Evolutionary conservation across 495 filamentous ascomycete species (phyloP), one percentile per base, ranked within the genome.

Genomic region (Penicillium bovifimosum): DNA sequence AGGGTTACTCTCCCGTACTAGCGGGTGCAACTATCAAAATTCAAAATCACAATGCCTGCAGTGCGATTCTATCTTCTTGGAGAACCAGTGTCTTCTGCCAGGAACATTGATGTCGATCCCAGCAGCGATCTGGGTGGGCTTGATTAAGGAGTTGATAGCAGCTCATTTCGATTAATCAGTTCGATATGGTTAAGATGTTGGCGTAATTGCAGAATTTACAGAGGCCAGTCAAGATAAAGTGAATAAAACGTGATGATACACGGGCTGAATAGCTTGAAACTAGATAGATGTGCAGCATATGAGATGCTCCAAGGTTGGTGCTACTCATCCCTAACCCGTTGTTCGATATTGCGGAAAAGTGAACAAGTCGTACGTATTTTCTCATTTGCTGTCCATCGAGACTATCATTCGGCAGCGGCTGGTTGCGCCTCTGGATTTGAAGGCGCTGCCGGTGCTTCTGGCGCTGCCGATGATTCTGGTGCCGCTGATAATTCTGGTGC

Each of bases 31-130:
- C 10, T 10, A 14, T 29, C 7, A 18, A 7, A 11, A 24, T 0
- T 11, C 29, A 11, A 14, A 36, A 13, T 18, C 29, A 48, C 13
- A 24, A 71, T 75, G 70, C 20, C 65, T 40, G 53, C 53, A n/a
- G 58, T 64, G 52, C 39, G 52, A 24, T 76, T 74, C 47, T 66
- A 67, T 24, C 63, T 75, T 2, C 44, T 71, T 17, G 73, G 74
- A 29, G 65, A 73, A 28, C 56, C 58, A 14, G 50, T 57, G 1
- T 63, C 56, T 18, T 68, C 63, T 16, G 62, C 66, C 1, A 57
- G 42, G 41, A 35, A 55, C 14, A 54, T 74, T 33, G 58, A 68
- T 9, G 9, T 69, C 9, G 50, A 63, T 45, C 35, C 52, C 6
- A 48, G 49, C 13, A 43, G 50, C 8, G 59, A 56, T 18, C 33